These are phyloP conservation scores for Boletus vinaceobasis DNA, from an alignment of 768 basidiomycete genomes.

Conservation along the genomic window DNA sequence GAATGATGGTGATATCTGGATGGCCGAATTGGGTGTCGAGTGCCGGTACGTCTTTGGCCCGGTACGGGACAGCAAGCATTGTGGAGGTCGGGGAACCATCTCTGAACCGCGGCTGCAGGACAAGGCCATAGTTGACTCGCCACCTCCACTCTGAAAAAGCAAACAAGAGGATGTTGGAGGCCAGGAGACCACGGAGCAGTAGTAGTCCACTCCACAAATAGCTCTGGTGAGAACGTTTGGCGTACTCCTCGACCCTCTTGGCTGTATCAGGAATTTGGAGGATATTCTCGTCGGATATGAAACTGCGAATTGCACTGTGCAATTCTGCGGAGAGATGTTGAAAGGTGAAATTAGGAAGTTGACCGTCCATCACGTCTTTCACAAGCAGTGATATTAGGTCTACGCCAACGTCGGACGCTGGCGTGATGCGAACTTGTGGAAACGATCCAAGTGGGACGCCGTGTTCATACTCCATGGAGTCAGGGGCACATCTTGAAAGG, in stretches of 20 bases:
- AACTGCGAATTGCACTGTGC: constrained; percentile 3
- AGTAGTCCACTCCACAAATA: not conserved
- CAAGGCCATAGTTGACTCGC: not conserved
- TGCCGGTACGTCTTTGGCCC: constrained; percentile 35
- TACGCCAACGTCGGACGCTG: not conserved
- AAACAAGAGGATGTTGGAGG: constrained; percentile 24
- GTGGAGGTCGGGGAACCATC: constrained; percentile 2
- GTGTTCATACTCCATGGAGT: not conserved
- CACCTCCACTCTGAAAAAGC: constrained; percentile 28
- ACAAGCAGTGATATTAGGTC: not conserved
- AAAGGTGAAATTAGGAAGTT: constrained; percentile 10
- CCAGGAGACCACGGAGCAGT: constrained; percentile 30
- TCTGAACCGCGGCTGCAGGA: not conserved
- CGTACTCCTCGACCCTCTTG: constrained; percentile 1
- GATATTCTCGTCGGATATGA: constrained; percentile 3
- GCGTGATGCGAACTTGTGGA: constrained; percentile 7
- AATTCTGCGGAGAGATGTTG: not conserved
- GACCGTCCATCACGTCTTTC: constrained; percentile 6
- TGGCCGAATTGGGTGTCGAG: constrained; percentile 33
- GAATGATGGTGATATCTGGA: constrained; percentile 31
- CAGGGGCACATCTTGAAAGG: not conserved
- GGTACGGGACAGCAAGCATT: constrained; percentile 33
- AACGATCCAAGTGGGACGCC: constrained; percentile 1
- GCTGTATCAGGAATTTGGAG: not conserved
- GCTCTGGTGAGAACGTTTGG: not conserved